A percentile compares a stretch with the other conserved stretches of the same genome.
These are phyloP conservation scores for Alternaria viburni DNA, from an alignment of 2,329 filamentous ascomycete species.

Conservation along the genomic window DNA sequence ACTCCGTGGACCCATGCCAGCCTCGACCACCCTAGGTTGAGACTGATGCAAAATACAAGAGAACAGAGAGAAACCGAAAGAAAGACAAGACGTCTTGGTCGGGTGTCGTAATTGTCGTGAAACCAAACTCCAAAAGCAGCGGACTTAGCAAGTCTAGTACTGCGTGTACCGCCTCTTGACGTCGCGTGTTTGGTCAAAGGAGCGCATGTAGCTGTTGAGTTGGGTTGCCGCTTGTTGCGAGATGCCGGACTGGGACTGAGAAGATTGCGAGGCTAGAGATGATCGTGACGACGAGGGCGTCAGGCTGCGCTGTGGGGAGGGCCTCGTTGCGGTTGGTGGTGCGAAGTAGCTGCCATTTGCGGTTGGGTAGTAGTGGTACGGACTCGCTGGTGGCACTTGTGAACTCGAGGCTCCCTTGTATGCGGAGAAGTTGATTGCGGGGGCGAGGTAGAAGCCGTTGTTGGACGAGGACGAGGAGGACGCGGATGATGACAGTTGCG, in stretches of 20 bases:
- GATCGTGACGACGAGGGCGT: constrained; percentile 77
- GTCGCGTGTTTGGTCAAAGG: constrained; percentile 83
- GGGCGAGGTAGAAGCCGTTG: constrained; percentile 70
- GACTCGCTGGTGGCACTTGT: constrained; percentile 55
- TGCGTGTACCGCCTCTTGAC: constrained; percentile 51
- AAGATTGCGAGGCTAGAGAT: constrained; percentile 78
- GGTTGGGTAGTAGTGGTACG: constrained; percentile 45
- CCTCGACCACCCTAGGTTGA: constrained; percentile 11
- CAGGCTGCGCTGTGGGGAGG: constrained; percentile 50
- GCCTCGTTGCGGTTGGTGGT: constrained; percentile 34
- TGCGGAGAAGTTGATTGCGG: constrained; percentile 76
- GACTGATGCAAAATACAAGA: constrained; percentile 16
- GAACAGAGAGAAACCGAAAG: constrained; percentile 10
- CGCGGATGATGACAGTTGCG: constrained; percentile 61
- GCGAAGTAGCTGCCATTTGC: constrained; percentile 48
- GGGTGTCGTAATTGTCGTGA: constrained; percentile 25
- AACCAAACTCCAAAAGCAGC: constrained; percentile 21
- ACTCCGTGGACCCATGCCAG: constrained; percentile 29
- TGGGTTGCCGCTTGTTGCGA: constrained; percentile 80
- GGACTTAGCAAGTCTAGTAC: constrained; percentile 22
- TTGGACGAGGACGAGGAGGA: constrained; percentile 58
- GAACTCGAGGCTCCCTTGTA: constrained; percentile 64
- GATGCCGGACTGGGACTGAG: constrained; percentile 59
- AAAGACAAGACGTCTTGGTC: constrained; percentile 8
- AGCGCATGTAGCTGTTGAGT: constrained; percentile 83